Base-by-base conservation (phyloP, 2,329 filamentous ascomycete species). In the Fusarium sp. region DNA sequence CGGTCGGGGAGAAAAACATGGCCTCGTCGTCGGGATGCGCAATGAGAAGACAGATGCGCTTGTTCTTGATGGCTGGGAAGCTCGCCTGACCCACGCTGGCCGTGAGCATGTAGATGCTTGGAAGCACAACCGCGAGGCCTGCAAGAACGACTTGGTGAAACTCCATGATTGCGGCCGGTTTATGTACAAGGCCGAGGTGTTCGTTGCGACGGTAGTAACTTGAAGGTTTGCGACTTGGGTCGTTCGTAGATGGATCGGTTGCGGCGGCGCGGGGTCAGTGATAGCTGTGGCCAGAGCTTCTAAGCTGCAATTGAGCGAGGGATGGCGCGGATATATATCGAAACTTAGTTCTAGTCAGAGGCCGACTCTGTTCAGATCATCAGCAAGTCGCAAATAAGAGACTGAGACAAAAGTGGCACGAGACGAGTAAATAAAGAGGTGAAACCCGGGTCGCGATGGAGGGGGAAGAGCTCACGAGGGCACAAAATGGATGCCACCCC, bases 11-110 rank as follows among this genome's bases (percentile, higher is more conserved):
- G 81, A 99, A 99, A 86, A 99, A 99, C 96, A 99, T 99, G 79
- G 95, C 96, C 84, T 99, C 96, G 76, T 99, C 96, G 81, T 99
- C 96, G 0, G 96, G 96, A 82, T 99, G 96, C 22, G 96, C 96
- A 76, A 99, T 98, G 57, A 99, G 85, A 55, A 99, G 87, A 78
- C 93, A 92, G 77, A 99, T 94, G 76, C 93, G 90, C 86, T 97
- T 97, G 83, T 93, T 91, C 73, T 85, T 85, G 68, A 98, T 83
- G 44, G 83, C 87, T 6, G 93, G 92, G 72, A 93, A 88, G 33
- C 85, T 81, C 26, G 81, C 74, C 65, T 82, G 80, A 42, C 84
- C 79, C n/a, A 83, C 76, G 42, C 80, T 79, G 26, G 81, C 82
- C 5, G 84, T 83, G 78, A 85, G 86, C 67, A 83, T 81, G 81